phyloP scores from a whole-genome alignment of 257 asterid species.

The Fraxinus pennsylvanica region DNA sequence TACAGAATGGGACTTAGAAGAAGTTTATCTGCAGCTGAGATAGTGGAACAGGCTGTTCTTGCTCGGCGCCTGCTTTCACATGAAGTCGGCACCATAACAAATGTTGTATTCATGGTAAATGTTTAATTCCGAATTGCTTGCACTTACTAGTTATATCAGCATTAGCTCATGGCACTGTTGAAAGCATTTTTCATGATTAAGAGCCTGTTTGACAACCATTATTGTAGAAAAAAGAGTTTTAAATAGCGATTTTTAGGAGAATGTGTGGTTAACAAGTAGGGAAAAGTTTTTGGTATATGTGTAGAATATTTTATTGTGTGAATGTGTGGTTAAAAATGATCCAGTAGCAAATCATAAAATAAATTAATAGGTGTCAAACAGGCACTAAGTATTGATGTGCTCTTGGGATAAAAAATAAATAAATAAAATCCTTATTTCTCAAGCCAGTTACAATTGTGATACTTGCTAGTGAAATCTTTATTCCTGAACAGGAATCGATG shows the following conservation, averaged over 20 bases:
- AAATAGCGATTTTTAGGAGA: too few relatives aligned
- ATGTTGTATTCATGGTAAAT: constrained; percentile 93
- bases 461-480: background rate
- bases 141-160: constrained; percentile 2
- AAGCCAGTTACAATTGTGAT: background rate
- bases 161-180: too few relatives aligned
- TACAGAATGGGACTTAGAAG: constrained; percentile 93
- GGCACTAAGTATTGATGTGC: background rate
- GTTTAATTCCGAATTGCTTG: constrained; percentile 4
- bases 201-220: too few relatives aligned
- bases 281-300: too few relatives aligned
- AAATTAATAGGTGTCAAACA: too few relatives aligned
- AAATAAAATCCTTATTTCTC: background rate
- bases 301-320: too few relatives aligned
- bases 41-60: constrained; percentile 94
- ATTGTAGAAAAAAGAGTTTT: too few relatives aligned
- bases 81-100: constrained; percentile 77
- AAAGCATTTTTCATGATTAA: too few relatives aligned
- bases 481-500: background rate
- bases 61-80: constrained; percentile 76
- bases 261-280: too few relatives aligned
- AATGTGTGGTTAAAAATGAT: too few relatives aligned
- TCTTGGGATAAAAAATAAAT: too few relatives aligned
- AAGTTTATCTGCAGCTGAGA: constrained; percentile 83
- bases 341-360: too few relatives aligned